Base-by-base conservation (phyloP, 495 filamentous ascomycete genomes). In the Cladorrhinum samala region DNA sequence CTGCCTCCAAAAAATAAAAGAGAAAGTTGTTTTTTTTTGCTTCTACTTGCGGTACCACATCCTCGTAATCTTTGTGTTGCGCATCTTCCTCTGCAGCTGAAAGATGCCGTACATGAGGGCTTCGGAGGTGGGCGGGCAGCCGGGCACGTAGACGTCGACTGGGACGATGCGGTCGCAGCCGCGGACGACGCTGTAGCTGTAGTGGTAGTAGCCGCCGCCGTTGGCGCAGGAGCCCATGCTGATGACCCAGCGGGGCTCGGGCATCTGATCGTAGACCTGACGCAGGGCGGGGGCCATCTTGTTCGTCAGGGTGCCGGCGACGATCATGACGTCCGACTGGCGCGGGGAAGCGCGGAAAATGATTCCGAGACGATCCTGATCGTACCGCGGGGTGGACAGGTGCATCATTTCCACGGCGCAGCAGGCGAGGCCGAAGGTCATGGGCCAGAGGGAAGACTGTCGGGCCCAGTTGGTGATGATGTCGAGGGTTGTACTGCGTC, bases 381-480 rank as follows among this genome's bases (percentile, higher is more conserved):
- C 91, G 75, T 96, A 96, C 52, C 91, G 89, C 30, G 91, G 90
- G 25, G 91, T 91, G 27, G 91, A 95, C 18, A 96, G 78, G 70
- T 96, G 91, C 91, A 96, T 96, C 91, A 96, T 96, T 70, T 96
- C 91, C 56, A 96, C 76, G 70, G 91, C 91, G 72, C 91, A 96
- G 80, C 91, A 96, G 50, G 91, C 91, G 44, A 96, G 87, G 44
- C 91, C 91, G 75, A 96, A 96, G 19, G 91, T 96, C 89, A 96
- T 94, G 64, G 91, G 91, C 91, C 91, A 96, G 49, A 96, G 76
- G 16, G 91, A 96, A 52, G 83, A 82, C 71, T 96, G 91, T 37
- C 91, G 89, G 27, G 87, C 89, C 91, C 91, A 96, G 74, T 96
- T 96, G 66, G 90, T 76, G 65, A 95, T 81, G 71, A 88, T 84